A percentile compares a stretch with the other conserved stretches of the same genome.
Conservation (phyloP, 345 rosid genomes). For the Brassica juncea region DNA sequence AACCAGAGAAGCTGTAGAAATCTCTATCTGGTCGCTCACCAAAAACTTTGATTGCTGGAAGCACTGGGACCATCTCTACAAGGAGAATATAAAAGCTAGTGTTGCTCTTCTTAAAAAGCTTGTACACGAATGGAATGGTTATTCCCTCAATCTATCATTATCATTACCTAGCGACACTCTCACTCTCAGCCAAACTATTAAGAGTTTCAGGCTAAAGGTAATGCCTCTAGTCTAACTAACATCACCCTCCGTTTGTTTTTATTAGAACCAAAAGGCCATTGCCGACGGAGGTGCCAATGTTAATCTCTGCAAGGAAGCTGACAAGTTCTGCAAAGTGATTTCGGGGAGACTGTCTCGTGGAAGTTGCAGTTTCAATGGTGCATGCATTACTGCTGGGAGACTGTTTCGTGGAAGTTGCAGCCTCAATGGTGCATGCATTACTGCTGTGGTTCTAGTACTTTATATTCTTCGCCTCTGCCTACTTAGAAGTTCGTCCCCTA, state of each 20-base stretch:
- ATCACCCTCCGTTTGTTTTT: neutral
- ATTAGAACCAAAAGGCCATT: constrained; percentile 52
- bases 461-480: no score
- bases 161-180: constrained; percentile 38
- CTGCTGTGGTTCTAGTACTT: no score
- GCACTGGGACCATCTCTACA: neutral
- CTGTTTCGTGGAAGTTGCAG: no score
- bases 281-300: neutral
- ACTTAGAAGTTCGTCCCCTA: no score
- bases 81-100: neutral
- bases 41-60: neutral
- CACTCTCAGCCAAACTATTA: constrained; percentile 18
- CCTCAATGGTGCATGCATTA: no score
- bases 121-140: constrained; percentile 53
- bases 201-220: constrained; percentile 48
- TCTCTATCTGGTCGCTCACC: neutral
- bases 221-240: neutral
- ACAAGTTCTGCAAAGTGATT: neutral
- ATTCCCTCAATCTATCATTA: constrained; percentile 48
- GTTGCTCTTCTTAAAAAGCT: neutral
- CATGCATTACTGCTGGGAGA: no score
- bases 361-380: no score
- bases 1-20: neutral
- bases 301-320: constrained; percentile 29
- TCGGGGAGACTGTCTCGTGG: no score